These are phyloP conservation scores for Vanilla planifolia DNA, from an alignment of 106 monocot genomes.

Conservation along the genomic window DNA sequence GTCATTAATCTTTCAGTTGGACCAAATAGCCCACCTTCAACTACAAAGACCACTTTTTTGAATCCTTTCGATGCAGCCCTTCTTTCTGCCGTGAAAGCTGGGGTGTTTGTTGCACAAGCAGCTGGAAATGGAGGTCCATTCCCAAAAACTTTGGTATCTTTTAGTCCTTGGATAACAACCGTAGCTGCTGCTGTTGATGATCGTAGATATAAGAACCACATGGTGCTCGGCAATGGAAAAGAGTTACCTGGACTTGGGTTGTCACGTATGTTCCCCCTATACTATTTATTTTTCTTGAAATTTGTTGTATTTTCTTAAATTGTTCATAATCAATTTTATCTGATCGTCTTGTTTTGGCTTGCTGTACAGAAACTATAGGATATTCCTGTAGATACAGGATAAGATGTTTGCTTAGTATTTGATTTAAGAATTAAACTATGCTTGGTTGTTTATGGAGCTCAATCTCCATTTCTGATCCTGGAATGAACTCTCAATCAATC, in stretches of 20 bases:
- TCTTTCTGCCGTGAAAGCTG: constrained; percentile 96
- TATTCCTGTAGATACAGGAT: no score
- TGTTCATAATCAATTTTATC: no score
- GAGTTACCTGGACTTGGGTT: constrained; percentile 73
- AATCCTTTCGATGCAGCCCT: constrained; percentile 96
- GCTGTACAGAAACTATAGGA: no score
- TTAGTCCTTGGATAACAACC: constrained; percentile 94
- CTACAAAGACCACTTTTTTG: constrained; percentile 81
- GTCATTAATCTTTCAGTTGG: constrained; percentile 96
- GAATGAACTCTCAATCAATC: no score
- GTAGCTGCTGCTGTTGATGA: constrained; percentile 99
- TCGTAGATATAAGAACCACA: constrained; percentile 87
- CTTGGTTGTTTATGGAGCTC: no score
- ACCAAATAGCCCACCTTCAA: constrained; percentile 88
- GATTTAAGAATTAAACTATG: no score
- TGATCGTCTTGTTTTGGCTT: no score
- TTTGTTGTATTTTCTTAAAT: not conserved
- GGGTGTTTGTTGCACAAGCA: constrained; percentile 97
- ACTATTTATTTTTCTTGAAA: constrained; percentile 1
- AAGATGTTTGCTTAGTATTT: no score
- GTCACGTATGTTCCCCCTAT: constrained; percentile 63
- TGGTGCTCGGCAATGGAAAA: constrained; percentile 77
- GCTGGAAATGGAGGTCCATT: constrained; percentile 98
- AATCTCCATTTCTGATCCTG: no score
- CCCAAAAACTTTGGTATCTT: constrained; percentile 89